phyloP scores from a whole-genome alignment of 2,329 filamentous ascomycete genomes.

The Penicillium vulpinum region DNA sequence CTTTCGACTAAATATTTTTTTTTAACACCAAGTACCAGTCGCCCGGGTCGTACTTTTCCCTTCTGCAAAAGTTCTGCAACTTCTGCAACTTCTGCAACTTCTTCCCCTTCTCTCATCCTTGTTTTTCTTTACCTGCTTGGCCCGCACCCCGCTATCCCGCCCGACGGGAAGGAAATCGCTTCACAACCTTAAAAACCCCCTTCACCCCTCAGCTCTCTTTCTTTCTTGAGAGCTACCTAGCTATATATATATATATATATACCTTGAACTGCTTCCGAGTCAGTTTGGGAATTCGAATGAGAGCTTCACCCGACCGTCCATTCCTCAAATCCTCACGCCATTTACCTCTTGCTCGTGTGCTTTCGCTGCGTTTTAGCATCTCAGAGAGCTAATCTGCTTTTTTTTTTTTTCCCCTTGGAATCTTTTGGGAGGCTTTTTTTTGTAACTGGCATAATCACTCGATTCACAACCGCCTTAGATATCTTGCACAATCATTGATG shows the following conservation, averaged over 20 bases:
- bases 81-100: constrained; percentile 2
- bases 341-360: neutral
- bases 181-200: neutral
- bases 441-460: neutral
- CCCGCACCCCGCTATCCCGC: neutral
- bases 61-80: neutral
- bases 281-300: neutral
- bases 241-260: too few relatives aligned
- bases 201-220: neutral
- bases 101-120: constrained; percentile 4
- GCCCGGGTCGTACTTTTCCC: constrained; percentile 5
- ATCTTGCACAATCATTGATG: constrained; percentile 3
- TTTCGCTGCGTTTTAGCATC: neutral
- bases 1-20: too few relatives aligned
- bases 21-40: too few relatives aligned
- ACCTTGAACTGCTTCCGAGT: neutral
- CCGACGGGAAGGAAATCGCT: neutral
- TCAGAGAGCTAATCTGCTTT: neutral
- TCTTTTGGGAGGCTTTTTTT: too few relatives aligned
- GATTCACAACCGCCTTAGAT: neutral
- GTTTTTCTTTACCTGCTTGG: neutral
- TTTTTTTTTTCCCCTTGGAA: neutral
- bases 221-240: too few relatives aligned
- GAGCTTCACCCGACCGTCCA: constrained; percentile 1
- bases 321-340: neutral